Conservation (phyloP, 1,284 basidiomycete species). For the Cerioporus squamosus region DNA sequence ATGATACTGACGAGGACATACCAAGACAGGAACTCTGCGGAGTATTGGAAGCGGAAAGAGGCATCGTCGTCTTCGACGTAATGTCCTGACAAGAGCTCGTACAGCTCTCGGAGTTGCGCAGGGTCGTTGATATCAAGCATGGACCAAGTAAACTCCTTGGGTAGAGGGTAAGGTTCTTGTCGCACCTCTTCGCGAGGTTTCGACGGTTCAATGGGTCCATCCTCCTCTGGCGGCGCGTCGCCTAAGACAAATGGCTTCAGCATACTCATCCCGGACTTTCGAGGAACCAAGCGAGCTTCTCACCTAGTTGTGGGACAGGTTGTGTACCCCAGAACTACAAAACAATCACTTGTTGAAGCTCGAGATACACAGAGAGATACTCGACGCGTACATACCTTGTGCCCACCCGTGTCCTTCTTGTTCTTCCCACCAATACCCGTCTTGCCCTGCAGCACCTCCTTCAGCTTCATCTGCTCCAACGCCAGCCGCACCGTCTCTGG, state of each 20-base stretch:
- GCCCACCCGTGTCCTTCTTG: slow-evolving; percentile 81
- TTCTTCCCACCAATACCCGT: slow-evolving; percentile 69
- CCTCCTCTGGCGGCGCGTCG: slow-evolving; percentile 67
- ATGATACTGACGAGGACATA: slow-evolving; percentile 35
- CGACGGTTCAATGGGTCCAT: slow-evolving; percentile 90
- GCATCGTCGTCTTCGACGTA: slow-evolving; percentile 98
- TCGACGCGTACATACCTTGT: slow-evolving; percentile 67
- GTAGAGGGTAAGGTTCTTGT: slow-evolving; percentile 87
- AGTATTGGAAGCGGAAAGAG: slow-evolving; percentile 96
- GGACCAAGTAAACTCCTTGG: slow-evolving; percentile 94
- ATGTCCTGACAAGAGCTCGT: slow-evolving; percentile 89
- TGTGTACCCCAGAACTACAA: slow-evolving; percentile 93
- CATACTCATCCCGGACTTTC: background rate
- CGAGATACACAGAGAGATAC: slow-evolving; percentile 1
- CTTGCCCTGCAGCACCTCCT: slow-evolving; percentile 76
- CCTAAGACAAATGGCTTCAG: slow-evolving; percentile 43
- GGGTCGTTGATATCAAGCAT: slow-evolving; percentile 82
- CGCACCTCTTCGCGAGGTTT: slow-evolving; percentile 81
- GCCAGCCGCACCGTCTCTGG: slow-evolving; percentile 63
- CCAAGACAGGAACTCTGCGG: slow-evolving; percentile 95
- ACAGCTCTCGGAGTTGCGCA: slow-evolving; percentile 88
- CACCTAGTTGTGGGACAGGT: slow-evolving; percentile 89
- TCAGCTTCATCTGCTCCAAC: slow-evolving; percentile 71
- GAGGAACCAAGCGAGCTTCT: slow-evolving; percentile 11
- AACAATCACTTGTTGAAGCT: background rate